Percentiles rank a stretch among this genome's conserved stretches.
These are phyloP conservation scores for Penicillium turbatum DNA, from an alignment of 495 filamentous ascomycete genomes.

Conservation along the genomic window DNA sequence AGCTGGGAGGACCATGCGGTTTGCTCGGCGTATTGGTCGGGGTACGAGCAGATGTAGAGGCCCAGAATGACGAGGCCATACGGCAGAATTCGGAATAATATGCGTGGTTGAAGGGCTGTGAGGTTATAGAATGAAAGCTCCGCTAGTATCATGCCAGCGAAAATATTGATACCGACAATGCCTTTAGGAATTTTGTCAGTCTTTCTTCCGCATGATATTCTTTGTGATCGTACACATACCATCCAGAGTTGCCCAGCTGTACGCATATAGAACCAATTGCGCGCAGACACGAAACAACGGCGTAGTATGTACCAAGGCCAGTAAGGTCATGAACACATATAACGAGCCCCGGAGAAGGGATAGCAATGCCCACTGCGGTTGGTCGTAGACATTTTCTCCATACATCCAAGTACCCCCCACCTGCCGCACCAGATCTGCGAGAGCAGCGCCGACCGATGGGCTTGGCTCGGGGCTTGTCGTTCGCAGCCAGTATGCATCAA, in stretches of 20 bases:
- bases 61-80: constrained; percentile 8
- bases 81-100: background rate
- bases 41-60: constrained; percentile 11
- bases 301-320: constrained; percentile 12
- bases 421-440: constrained; percentile 1
- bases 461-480: constrained; percentile 8
- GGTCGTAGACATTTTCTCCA: constrained; percentile 12
- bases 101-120: background rate
- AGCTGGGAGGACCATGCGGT: constrained; percentile 11
- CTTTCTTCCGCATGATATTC: too few relatives aligned
- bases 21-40: constrained; percentile 10
- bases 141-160: constrained; percentile 14
- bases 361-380: constrained; percentile 14
- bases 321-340: constrained; percentile 11
- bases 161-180: constrained; percentile 9
- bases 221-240: background rate
- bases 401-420: constrained; percentile 7
- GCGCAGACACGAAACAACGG: constrained; percentile 10
- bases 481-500: constrained; percentile 12
- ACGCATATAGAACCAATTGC: constrained; percentile 4
- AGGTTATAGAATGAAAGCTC: constrained; percentile 10
- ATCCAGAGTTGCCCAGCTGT: constrained; percentile 8
- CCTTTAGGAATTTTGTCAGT: background rate
- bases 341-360: constrained; percentile 10
- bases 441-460: background rate